Conservation (phyloP, 768 basidiomycete species). For the Calocera cornea region DNA sequence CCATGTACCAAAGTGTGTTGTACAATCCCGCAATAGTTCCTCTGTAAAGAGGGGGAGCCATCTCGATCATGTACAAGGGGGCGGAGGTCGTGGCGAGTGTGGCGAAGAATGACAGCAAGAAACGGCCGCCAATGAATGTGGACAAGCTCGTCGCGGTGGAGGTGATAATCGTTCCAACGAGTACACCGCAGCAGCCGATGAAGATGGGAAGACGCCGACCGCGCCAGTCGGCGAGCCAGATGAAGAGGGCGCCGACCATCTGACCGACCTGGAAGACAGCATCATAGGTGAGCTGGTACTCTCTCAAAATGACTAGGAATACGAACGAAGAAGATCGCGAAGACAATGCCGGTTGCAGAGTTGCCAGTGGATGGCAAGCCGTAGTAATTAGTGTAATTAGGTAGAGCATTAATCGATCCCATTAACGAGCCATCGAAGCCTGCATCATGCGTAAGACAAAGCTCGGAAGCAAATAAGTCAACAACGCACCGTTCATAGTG, state of each 20-base stretch:
- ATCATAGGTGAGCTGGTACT: background rate
- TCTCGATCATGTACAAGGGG: background rate
- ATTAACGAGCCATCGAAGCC: background rate
- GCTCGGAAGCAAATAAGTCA: background rate
- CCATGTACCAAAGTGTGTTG: slow-evolving; percentile 3
- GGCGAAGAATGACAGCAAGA: background rate
- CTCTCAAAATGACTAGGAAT: background rate
- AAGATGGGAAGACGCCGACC: background rate
- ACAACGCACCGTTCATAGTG: background rate
- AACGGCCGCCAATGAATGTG: background rate
- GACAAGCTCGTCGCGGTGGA: background rate
- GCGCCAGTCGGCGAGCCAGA: background rate
- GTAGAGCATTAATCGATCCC: background rate
- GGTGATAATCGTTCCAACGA: background rate
- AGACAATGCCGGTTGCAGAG: background rate
- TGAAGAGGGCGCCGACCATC: background rate
- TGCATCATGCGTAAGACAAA: background rate
- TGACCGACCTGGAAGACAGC: background rate
- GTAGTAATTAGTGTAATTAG: background rate
- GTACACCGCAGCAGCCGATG: background rate
- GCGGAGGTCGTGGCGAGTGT: background rate
- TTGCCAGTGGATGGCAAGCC: background rate
- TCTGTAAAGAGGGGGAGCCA: background rate
- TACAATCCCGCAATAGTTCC: background rate
- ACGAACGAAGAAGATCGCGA: background rate